phyloP scores from a whole-genome alignment of 2,329 filamentous ascomycete genomes.

The Zasmidium angulare region DNA sequence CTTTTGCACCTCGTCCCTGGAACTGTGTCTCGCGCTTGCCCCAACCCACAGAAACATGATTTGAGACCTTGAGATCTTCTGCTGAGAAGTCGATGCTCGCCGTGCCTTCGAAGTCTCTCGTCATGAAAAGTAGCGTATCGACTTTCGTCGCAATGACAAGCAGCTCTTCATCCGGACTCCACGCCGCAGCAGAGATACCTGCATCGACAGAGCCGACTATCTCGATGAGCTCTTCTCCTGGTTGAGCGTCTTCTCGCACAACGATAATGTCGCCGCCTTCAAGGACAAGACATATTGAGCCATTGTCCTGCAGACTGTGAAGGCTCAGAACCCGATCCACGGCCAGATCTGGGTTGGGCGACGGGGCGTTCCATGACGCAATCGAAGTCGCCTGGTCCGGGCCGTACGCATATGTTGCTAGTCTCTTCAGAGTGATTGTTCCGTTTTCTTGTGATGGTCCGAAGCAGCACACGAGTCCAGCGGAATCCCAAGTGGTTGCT shows the following conservation, averaged over 20 bases:
- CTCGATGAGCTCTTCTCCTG: slow-evolving; percentile 76
- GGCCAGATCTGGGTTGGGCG: slow-evolving; percentile 70
- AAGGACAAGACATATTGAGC: slow-evolving; percentile 77
- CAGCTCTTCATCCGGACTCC: slow-evolving; percentile 94
- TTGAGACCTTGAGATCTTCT: slow-evolving; percentile 82
- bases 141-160: slow-evolving; percentile 78
- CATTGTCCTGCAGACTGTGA: slow-evolving; percentile 80
- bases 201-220: slow-evolving; percentile 93
- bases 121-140: slow-evolving; percentile 86
- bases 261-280: slow-evolving; percentile 88
- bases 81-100: slow-evolving; percentile 69
- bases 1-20: slow-evolving; percentile 69
- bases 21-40: slow-evolving; percentile 98
- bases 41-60: slow-evolving; percentile 94
- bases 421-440: slow-evolving; percentile 69
- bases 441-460: slow-evolving; percentile 69
- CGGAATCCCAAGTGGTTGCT: slow-evolving; percentile 81
- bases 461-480: slow-evolving; percentile 78
- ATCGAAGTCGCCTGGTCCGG: slow-evolving; percentile 53
- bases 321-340: slow-evolving; percentile 75
- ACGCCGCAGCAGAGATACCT: slow-evolving; percentile 83
- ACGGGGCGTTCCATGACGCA: slow-evolving; percentile 86
- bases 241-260: slow-evolving; percentile 69
- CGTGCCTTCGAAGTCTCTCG: slow-evolving; percentile 81
- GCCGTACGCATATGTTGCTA: slow-evolving; percentile 42